These are phyloP conservation scores for Apostasia shenzhenica DNA, from an alignment of 106 monocot species.

Conservation along the genomic window DNA sequence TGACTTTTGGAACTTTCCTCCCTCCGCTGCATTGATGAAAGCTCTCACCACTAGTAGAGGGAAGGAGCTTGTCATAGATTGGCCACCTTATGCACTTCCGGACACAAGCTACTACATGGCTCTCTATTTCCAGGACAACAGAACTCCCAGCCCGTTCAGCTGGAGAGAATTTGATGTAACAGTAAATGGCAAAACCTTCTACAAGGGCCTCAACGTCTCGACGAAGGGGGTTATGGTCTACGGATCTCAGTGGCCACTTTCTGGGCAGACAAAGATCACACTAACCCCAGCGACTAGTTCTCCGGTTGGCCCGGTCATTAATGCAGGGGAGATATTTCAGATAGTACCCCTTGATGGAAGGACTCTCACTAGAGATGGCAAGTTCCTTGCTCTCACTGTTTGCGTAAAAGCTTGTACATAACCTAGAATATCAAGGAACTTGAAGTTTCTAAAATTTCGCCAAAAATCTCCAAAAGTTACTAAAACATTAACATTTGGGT, in stretches of 20 bases:
- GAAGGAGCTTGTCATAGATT: slow-evolving; percentile 42
- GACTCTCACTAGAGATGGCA: slow-evolving; percentile 60
- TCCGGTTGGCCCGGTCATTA: slow-evolving; percentile 81
- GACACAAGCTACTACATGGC: slow-evolving; percentile 68
- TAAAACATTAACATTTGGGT: neutral
- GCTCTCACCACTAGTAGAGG: slow-evolving; percentile 63
- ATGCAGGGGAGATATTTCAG: slow-evolving; percentile 57
- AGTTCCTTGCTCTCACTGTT: neutral
- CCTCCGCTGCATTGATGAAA: slow-evolving; percentile 29
- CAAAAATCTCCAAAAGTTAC: neutral
- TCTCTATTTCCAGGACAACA: slow-evolving; percentile 90
- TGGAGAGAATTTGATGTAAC: slow-evolving; percentile 76
- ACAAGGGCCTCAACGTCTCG: slow-evolving; percentile 58
- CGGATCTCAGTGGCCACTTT: slow-evolving; percentile 55
- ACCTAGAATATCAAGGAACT: neutral
- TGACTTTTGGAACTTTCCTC: slow-evolving; percentile 82
- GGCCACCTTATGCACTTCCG: slow-evolving; percentile 56
- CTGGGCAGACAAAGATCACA: slow-evolving; percentile 48
- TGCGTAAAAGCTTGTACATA: neutral
- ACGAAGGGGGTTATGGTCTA: slow-evolving; percentile 62
- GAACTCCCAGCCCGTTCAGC: slow-evolving; percentile 59
- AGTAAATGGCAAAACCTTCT: slow-evolving; percentile 52
- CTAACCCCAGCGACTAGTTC: slow-evolving; percentile 51
- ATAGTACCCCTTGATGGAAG: slow-evolving; percentile 32
- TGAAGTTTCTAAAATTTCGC: neutral